These are phyloP conservation scores for Vitis hybrid DNA, from an alignment of 177 flowering plant species.

Conservation along the genomic window DNA sequence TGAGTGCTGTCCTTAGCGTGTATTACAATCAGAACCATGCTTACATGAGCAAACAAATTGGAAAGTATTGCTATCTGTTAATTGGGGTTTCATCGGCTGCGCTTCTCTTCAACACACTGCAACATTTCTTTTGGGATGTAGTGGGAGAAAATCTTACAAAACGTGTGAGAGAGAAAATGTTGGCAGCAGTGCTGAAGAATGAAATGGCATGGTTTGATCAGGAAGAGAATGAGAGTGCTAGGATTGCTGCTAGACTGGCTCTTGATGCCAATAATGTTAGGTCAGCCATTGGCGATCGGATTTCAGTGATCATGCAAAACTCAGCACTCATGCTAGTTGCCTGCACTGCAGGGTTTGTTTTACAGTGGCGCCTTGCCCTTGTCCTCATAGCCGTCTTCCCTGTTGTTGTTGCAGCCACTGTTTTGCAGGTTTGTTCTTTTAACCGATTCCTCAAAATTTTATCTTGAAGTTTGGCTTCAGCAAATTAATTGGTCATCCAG, in stretches of 20 bases:
- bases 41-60: conserved; percentile 75
- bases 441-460: background rate
- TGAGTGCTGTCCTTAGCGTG: conserved; percentile 88
- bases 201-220: conserved; percentile 97
- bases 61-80: conserved; percentile 77
- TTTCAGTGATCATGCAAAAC: conserved; percentile 95
- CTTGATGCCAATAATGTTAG: conserved; percentile 92
- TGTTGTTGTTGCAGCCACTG: conserved; percentile 95
- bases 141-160: conserved; percentile 95
- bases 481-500: too few relatives aligned
- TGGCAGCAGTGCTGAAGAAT: conserved; percentile 76
- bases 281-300: conserved; percentile 94
- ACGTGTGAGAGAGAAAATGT: conserved; percentile 90
- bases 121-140: conserved; percentile 92
- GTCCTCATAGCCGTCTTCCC: conserved; percentile 96
- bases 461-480: background rate
- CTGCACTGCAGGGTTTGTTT: conserved; percentile 89
- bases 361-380: conserved; percentile 98
- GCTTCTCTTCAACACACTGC: conserved; percentile 82
- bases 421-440: conserved; percentile 70
- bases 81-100: conserved; percentile 95
- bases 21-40: conserved; percentile 78
- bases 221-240: conserved; percentile 91
- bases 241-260: conserved; percentile 83
- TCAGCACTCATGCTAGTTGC: conserved; percentile 91